Conservation (phyloP, 2,329 filamentous ascomycete genomes). For the Didymellaceae sp. region DNA sequence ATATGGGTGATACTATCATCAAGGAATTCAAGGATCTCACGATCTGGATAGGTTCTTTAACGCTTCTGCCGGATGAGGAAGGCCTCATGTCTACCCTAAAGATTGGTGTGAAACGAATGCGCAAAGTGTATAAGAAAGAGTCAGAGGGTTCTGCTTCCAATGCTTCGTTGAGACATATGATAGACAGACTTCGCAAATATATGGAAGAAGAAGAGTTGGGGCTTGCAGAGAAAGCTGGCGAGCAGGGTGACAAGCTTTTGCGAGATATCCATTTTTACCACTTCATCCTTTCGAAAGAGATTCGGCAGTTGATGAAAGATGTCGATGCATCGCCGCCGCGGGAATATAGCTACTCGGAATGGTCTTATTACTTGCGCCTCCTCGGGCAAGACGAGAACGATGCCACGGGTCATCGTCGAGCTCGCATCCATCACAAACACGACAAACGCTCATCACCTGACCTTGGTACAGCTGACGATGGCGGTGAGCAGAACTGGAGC, state of each 20-base stretch:
- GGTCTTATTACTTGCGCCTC: conserved; percentile 48
- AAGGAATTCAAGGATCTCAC: conserved; percentile 62
- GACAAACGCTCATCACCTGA: conserved; percentile 32
- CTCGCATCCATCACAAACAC: conserved; percentile 30
- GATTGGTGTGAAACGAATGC: conserved; percentile 33
- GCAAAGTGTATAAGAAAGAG: conserved; percentile 19
- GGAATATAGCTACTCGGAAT: conserved; percentile 50
- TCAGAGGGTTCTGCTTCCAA: conserved; percentile 11
- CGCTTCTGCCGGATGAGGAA: conserved; percentile 60
- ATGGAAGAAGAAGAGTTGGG: conserved; percentile 52
- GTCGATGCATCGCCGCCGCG: conserved; percentile 48
- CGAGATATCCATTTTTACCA: conserved; percentile 61
- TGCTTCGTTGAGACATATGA: conserved; percentile 21
- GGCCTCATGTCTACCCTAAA: conserved; percentile 48
- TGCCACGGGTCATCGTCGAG: conserved; percentile 43
- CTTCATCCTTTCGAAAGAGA: conserved; percentile 55
- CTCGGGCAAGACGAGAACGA: conserved; percentile 51
- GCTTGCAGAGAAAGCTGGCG: conserved; percentile 50
- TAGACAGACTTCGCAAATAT: conserved; percentile 47
- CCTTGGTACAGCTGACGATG: conserved; percentile 42
- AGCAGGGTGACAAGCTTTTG: conserved; percentile 52
- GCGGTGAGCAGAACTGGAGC: conserved; percentile 69
- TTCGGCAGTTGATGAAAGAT: conserved; percentile 53
- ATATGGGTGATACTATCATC: conserved; percentile 63
- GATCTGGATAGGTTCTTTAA: conserved; percentile 62